Evolutionary conservation across 768 basidiomycete genomes (phyloP).

Genomic region (Termitomyces sp.): DNA sequence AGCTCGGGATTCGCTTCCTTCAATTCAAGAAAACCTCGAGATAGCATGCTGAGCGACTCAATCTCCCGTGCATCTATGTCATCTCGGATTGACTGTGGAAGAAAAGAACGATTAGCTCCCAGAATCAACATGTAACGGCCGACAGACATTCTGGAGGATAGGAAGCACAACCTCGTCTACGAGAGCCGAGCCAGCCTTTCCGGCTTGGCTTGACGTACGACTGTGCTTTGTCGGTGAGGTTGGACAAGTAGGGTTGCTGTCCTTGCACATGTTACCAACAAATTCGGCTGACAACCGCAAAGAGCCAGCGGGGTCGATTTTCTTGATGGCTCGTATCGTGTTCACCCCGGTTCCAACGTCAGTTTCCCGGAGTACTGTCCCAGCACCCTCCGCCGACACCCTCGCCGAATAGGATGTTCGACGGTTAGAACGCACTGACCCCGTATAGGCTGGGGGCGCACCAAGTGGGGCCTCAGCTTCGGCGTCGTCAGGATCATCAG

Average conservation of each 20-base stretch:
- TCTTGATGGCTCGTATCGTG: constrained; percentile 92
- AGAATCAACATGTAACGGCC: not conserved
- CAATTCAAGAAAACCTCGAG: constrained; percentile 85
- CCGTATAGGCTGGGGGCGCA: constrained; percentile 68
- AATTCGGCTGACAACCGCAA: constrained; percentile 75
- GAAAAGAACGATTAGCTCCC: not conserved
- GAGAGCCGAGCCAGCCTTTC: constrained; percentile 61
- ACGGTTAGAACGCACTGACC: constrained; percentile 55
- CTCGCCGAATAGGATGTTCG: constrained; percentile 80
- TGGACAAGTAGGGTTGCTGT: constrained; percentile 40
- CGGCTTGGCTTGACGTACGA: constrained; percentile 48
- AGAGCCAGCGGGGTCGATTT: constrained; percentile 77
- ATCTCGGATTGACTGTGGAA: constrained; percentile 57
- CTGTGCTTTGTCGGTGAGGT: constrained; percentile 46
- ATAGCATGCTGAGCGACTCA: constrained; percentile 85
- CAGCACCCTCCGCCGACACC: constrained; percentile 51
- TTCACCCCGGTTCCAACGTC: constrained; percentile 86
- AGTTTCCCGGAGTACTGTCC: constrained; percentile 73
- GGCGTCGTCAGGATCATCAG: constrained; percentile 27
- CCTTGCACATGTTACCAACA: constrained; percentile 67
- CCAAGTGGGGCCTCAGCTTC: constrained; percentile 35
- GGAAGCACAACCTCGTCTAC: constrained; percentile 86
- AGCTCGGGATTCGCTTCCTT: constrained; percentile 78
- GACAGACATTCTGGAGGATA: constrained; percentile 60
- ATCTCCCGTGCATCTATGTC: constrained; percentile 88